Evolutionary conservation across 495 filamentous ascomycete species (phyloP).

Genomic region (Annulohypoxylon maeteangense): DNA sequence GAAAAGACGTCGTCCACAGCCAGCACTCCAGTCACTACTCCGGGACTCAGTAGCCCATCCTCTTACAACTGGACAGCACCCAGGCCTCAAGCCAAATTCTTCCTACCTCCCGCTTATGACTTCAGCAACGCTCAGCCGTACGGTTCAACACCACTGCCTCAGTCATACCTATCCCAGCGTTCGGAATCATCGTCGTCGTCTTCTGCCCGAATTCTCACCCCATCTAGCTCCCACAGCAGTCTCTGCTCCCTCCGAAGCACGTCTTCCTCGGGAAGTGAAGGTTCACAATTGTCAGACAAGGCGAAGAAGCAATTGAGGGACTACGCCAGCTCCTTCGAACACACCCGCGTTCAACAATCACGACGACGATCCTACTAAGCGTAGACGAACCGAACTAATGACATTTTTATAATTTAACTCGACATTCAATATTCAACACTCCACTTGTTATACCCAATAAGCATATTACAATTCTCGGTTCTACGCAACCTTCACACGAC

Average conservation of each 20-base stretch:
- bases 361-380: constrained; percentile 61
- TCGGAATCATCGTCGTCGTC: constrained; percentile 52
- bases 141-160: constrained; percentile 52
- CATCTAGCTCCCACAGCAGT: constrained; percentile 86
- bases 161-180: constrained; percentile 43
- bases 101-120: constrained; percentile 76
- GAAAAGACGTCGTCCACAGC: constrained; percentile 70
- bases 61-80: constrained; percentile 59
- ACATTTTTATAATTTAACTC: constrained; percentile 18
- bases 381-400: constrained; percentile 6
- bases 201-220: constrained; percentile 65
- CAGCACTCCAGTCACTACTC: constrained; percentile 66
- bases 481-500: constrained; percentile 49
- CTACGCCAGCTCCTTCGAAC: constrained; percentile 90
- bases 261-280: constrained; percentile 63
- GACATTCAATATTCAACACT: constrained; percentile 18
- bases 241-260: constrained; percentile 80
- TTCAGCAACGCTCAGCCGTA: constrained; percentile 65
- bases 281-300: constrained; percentile 73
- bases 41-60: constrained; percentile 56
- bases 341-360: constrained; percentile 65
- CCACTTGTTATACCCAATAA: constrained; percentile 44
- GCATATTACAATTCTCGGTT: constrained; percentile 40
- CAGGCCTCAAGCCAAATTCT: constrained; percentile 64
- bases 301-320: constrained; percentile 81